These are phyloP conservation scores for Pestalotiopsis sp. DNA, from an alignment of 2,329 filamentous ascomycete species.

Conservation along the genomic window DNA sequence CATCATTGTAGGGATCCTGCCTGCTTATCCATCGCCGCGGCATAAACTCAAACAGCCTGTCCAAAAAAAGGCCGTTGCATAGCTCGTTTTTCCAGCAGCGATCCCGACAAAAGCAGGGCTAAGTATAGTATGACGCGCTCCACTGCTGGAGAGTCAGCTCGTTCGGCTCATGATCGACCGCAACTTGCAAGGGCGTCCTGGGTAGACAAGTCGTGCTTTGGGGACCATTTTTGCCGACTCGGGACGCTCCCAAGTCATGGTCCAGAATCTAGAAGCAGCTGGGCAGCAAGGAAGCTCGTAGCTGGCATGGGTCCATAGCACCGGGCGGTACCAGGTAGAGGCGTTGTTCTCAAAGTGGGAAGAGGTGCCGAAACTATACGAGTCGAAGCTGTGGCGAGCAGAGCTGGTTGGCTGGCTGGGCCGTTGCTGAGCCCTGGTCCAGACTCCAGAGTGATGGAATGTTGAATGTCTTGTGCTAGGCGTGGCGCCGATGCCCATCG, in stretches of 20 bases:
- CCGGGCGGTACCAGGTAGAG: not conserved
- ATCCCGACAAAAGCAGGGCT: not conserved
- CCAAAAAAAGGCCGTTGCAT: not conserved
- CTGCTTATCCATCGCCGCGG: constrained; percentile 1
- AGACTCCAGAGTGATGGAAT: not conserved
- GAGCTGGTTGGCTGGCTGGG: not conserved
- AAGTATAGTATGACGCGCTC: constrained; percentile 4
- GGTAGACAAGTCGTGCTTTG: not conserved
- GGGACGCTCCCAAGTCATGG: not conserved
- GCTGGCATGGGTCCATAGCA: not conserved
- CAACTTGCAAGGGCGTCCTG: not conserved
- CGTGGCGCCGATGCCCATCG: not conserved
- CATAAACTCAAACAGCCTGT: constrained; percentile 4
- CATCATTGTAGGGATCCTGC: not conserved
- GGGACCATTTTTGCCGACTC: not conserved
- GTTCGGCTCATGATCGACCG: constrained; percentile 1
- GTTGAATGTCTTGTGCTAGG: not conserved
- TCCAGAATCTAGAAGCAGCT: not conserved
- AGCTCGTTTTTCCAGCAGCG: not conserved
- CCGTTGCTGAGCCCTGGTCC: not conserved
- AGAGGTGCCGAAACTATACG: not conserved
- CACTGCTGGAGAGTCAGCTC: constrained; percentile 1
- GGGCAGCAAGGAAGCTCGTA: not conserved
- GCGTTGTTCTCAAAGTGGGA: not conserved
- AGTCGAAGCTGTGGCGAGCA: not conserved